Evolutionary conservation across 1,284 basidiomycete species (phyloP).

Genomic region (Stygiomarasmius scandens): DNA sequence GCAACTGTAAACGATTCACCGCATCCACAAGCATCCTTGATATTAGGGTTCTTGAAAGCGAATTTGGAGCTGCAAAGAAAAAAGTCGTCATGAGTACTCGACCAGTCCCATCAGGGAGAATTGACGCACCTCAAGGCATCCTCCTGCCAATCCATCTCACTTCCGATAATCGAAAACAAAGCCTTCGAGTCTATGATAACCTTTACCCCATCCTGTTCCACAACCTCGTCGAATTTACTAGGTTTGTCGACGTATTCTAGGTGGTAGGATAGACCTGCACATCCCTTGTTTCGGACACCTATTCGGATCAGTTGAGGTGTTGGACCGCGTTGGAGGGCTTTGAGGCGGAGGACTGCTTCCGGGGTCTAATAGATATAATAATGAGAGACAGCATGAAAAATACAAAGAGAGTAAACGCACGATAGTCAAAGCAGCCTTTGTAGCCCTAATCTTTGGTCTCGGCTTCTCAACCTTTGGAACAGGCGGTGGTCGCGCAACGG

Average conservation of each 20-base stretch:
- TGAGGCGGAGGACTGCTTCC: slow-evolving; percentile 75
- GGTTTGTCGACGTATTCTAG: slow-evolving; percentile 94
- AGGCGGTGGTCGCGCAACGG: slow-evolving; percentile 70
- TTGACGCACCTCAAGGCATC: slow-evolving; percentile 75
- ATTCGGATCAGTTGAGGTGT: slow-evolving; percentile 94
- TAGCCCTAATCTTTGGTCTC: slow-evolving; percentile 68
- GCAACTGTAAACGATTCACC: slow-evolving; percentile 84
- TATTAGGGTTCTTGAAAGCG: slow-evolving; percentile 88
- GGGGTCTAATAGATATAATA: slow-evolving; percentile 64
- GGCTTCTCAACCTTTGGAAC: slow-evolving; percentile 64
- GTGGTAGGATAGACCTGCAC: slow-evolving; percentile 96
- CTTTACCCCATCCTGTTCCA: slow-evolving; percentile 91
- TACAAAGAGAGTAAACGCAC: slow-evolving; percentile 50
- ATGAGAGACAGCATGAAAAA: slow-evolving; percentile 3
- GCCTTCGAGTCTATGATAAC: slow-evolving; percentile 98
- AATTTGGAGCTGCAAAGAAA: slow-evolving; percentile 78
- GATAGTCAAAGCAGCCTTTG: slow-evolving; percentile 83
- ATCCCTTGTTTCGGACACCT: slow-evolving; percentile 98
- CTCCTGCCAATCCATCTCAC: slow-evolving; percentile 99
- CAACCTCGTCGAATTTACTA: slow-evolving; percentile 96
- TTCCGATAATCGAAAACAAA: slow-evolving; percentile 97
- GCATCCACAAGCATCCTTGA: slow-evolving; percentile 93
- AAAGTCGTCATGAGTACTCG: neutral
- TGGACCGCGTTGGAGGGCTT: slow-evolving; percentile 71
- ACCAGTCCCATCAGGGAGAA: slow-evolving; percentile 4